A percentile compares a stretch with the other conserved stretches of the same genome.
Evolutionary conservation across 2,329 filamentous ascomycete species (phyloP).

Genomic region (Davidsoniella eucalypti): DNA sequence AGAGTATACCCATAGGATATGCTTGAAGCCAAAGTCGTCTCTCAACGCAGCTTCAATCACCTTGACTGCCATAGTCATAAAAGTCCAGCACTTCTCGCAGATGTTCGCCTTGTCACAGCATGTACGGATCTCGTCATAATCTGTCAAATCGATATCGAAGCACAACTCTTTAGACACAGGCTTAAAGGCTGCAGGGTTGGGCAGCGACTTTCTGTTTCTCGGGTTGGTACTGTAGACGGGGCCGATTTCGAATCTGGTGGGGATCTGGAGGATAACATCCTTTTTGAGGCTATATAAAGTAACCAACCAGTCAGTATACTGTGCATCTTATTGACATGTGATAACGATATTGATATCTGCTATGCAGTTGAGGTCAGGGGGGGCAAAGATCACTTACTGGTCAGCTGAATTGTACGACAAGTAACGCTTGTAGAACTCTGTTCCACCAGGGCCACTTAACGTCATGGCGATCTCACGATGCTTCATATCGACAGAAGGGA

Average conservation of each 20-base stretch:
- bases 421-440: slow-evolving; percentile 78
- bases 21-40: slow-evolving; percentile 91
- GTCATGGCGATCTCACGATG: slow-evolving; percentile 95
- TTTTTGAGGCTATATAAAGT: slow-evolving; percentile 52
- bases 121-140: slow-evolving; percentile 92
- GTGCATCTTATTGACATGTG: slow-evolving; percentile 11
- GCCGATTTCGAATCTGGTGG: slow-evolving; percentile 92
- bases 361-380: neutral
- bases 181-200: slow-evolving; percentile 65
- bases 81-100: slow-evolving; percentile 86
- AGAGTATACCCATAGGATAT: slow-evolving; percentile 98
- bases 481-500: slow-evolving; percentile 71
- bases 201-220: slow-evolving; percentile 75
- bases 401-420: slow-evolving; percentile 47
- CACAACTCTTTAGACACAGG: slow-evolving; percentile 87
- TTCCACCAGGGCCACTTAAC: slow-evolving; percentile 43
- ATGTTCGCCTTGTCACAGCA: slow-evolving; percentile 92
- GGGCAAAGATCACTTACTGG: slow-evolving; percentile 23
- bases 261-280: slow-evolving; percentile 74
- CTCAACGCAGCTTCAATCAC: slow-evolving; percentile 74
- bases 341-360: too few species aligned
- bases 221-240: slow-evolving; percentile 94
- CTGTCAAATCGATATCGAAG: slow-evolving; percentile 98
- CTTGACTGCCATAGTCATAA: slow-evolving; percentile 95
- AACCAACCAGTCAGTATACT: neutral